Base-by-base conservation (phyloP, 768 basidiomycete species). In the Pholiota molesta region DNA sequence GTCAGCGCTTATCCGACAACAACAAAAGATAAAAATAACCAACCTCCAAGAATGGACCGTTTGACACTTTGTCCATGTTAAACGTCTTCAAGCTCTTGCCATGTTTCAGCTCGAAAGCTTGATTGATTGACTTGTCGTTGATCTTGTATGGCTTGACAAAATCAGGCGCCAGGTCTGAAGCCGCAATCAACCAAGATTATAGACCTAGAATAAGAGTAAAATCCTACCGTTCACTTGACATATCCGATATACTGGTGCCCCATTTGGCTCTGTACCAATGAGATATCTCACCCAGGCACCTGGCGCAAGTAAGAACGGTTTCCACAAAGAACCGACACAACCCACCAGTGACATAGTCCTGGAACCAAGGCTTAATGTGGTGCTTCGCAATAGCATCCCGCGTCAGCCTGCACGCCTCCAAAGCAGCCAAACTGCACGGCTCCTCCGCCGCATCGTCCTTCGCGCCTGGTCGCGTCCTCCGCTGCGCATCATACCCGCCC, bases 241-340 rank as follows among this genome's bases (percentile, higher is more conserved):
- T 52, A 95, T 82, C 59, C 96, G 85, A 74, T 98, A 98, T 21
- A 91, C 83, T 17, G 83, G 80, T 56, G 78, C 67, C 6, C 81
- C 79, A 9, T 76, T 72, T 3, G 35, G 11, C 45, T 92, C 88
- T 1, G 78, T 66, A 0, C 92, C 93, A 65, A 96, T 87, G 40
- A 92, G 78, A 70, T 92, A 91, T 40, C 96, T 85, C 10, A 99
- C 94, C 86, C 89, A 99, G 26, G 86, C 86, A 51, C 90, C 95
- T 95, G 65, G 3, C 57, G 37, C 45, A 31, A 33, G 21, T 49
- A 42, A 55, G 33, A 33, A 47, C 55, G 29, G 39, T 26, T 19
- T 29, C 42, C 19, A 55, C 64, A 13, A 64, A 35, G 52, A 14
- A 57, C 21, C 55, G 53, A 52, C 45, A 33, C n/a, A 55, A 73